Percentiles rank a stretch among this genome's conserved stretches.
phyloP scores from a whole-genome alignment of 441 rosid species.

The Gossypium davidsonii region DNA sequence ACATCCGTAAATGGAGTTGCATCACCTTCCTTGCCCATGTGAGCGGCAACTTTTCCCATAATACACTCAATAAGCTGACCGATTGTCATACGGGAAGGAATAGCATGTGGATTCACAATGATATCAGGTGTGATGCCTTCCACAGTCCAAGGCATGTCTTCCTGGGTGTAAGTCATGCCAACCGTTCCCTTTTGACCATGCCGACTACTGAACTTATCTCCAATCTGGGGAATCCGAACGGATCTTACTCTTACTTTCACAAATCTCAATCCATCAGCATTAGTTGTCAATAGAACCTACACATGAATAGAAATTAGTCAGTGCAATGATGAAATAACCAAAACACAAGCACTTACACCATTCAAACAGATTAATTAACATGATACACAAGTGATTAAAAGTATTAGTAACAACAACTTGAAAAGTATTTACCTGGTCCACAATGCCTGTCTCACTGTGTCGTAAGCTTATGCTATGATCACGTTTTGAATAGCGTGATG shows the following conservation, averaged over 20 bases:
- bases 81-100: constrained; percentile 98
- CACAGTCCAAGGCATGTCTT: constrained; percentile 98
- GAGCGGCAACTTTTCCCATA: constrained; percentile 99
- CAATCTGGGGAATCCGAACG: constrained; percentile 92
- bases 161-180: constrained; percentile 99
- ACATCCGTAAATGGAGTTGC: constrained; percentile 98
- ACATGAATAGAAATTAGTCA: constrained; percentile 2
- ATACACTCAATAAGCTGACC: constrained; percentile 99
- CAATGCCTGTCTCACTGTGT: constrained; percentile 96
- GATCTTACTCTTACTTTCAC: constrained; percentile 98
- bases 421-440: constrained; percentile 71
- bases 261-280: constrained; percentile 94
- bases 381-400: constrained; percentile 8
- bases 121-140: constrained; percentile 96
- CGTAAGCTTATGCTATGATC: constrained; percentile 97
- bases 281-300: constrained; percentile 89
- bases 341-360: background rate
- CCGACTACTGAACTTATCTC: constrained; percentile 96
- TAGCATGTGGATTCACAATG: constrained; percentile 94
- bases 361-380: constrained; percentile 9
- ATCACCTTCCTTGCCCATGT: constrained; percentile 99
- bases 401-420: background rate
- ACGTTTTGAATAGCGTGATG: constrained; percentile 71
- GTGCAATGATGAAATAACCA: background rate
- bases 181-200: constrained; percentile 99